phyloP scores from a whole-genome alignment of 2,329 filamentous ascomycete genomes.

The Aureobasidium sp. region DNA sequence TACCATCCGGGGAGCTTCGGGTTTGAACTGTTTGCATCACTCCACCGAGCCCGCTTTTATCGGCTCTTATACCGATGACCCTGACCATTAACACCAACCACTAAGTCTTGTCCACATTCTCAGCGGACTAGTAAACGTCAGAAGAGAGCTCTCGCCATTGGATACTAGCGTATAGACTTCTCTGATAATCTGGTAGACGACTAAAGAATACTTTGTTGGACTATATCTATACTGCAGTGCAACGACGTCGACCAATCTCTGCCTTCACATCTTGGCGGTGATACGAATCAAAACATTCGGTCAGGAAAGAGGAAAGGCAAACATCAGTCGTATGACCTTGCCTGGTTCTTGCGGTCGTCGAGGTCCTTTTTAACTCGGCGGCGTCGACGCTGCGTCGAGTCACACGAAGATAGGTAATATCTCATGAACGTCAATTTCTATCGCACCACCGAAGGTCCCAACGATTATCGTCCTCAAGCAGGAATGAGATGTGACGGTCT shows the following conservation, averaged over 20 bases:
- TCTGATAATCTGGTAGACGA: neutral
- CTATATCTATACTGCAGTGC: neutral
- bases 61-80: too few relatives aligned
- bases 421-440: too few relatives aligned
- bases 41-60: neutral
- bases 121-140: too few relatives aligned
- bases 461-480: conserved; percentile 46
- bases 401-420: too few relatives aligned
- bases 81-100: too few relatives aligned
- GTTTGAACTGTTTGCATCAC: conserved; percentile 7
- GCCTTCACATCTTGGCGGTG: too few relatives aligned
- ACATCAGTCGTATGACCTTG: neutral
- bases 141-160: too few relatives aligned
- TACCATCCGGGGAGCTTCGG: neutral
- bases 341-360: neutral
- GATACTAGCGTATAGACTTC: neutral
- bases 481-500: conserved; percentile 67
- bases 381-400: neutral
- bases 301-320: neutral
- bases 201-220: neutral
- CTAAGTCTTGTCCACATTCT: too few relatives aligned
- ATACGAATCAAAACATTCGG: neutral
- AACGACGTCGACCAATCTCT: neutral
- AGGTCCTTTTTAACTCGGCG: neutral
- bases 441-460: conserved; percentile 37